These are phyloP conservation scores for Gigaspora rosea DNA, from an alignment of 192 early-diverging fungal species.

Conservation along the genomic window DNA sequence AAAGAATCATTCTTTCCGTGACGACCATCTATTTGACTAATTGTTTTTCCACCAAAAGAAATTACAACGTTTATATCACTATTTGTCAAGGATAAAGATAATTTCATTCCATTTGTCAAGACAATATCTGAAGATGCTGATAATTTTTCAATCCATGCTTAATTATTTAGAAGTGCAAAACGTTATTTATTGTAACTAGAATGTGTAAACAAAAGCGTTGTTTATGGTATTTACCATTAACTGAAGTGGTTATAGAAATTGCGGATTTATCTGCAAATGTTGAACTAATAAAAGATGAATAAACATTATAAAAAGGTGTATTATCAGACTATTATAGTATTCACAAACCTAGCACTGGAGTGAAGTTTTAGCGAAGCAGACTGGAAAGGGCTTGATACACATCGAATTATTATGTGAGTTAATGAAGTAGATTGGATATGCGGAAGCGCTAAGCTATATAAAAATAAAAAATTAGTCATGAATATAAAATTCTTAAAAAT, in stretches of 20 bases:
- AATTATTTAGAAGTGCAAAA: background rate
- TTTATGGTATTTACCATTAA: background rate
- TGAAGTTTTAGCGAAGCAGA: conserved; percentile 39
- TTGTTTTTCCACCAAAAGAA: conserved; percentile 44
- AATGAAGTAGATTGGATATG: conserved; percentile 27
- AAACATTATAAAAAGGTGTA: background rate
- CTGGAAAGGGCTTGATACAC: conserved; percentile 16
- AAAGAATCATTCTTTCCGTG: conserved; percentile 17
- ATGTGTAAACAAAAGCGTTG: background rate
- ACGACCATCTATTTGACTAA: conserved; percentile 20
- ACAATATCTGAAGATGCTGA: conserved; percentile 33
- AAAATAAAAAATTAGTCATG: background rate
- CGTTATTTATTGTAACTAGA: background rate
- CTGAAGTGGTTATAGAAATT: background rate
- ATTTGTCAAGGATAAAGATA: conserved; percentile 36
- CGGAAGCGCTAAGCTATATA: conserved; percentile 36
- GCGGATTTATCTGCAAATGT: background rate
- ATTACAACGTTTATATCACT: conserved; percentile 35
- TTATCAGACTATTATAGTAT: background rate
- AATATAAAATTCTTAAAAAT: background rate
- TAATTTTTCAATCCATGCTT: conserved; percentile 34
- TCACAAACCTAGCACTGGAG: conserved; percentile 36
- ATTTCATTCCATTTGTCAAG: conserved; percentile 47
- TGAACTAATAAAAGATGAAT: background rate
- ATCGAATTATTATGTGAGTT: conserved; percentile 35